Base-by-base conservation (phyloP, 768 basidiomycete genomes). In the Hygrophoropsis aurantiaca region DNA sequence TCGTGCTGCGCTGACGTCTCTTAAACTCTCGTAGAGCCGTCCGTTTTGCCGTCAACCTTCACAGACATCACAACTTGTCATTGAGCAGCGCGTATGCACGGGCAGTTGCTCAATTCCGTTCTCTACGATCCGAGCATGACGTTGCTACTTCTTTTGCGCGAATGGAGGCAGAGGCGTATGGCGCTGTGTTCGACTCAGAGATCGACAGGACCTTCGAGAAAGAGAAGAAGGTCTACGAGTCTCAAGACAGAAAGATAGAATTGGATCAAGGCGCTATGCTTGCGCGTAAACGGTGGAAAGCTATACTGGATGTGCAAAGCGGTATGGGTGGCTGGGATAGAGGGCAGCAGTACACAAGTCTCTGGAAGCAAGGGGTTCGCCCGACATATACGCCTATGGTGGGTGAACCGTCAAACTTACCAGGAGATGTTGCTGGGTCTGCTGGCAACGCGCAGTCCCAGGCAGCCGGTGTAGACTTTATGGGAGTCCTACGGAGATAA, bases 51-150 rank as follows among this genome's bases (percentile, higher is more conserved):
- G 68, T 87, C 33, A 90, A 86, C 63, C 74, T 98, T 11, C 80
- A 91, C 64, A 67, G 80, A 51, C 52, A 79, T 48, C 87, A 92
- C 61, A 49, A 62, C 6, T 45, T 82, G 25, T 74, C 90, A 0
- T 72, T 97, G 23, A 82, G 87, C 3, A 68, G 83, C 38, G 95
- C 97, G 11, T 99, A 99, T 65, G 75, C 78, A 2, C 69, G 74
- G 10, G 86, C 91, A 23, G 76, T 94, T 9, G 76, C 82, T 5
- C 91, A 98, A 66, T 99, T 94, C 70, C 87, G 90, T 38, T 74
- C 90, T 13, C 77, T 99, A 33, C 85, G 94, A 32, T 84, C 92
- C 27, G 87, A 90, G 65, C 85, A 88, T 57, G 81, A 92, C 57
- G 77, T 92, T 40, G 78, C 90, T 2, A 83, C 81, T 32, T 72